Evolutionary conservation across 179 eudicot species (phyloP).

Genomic region (Camellia oleifera): DNA sequence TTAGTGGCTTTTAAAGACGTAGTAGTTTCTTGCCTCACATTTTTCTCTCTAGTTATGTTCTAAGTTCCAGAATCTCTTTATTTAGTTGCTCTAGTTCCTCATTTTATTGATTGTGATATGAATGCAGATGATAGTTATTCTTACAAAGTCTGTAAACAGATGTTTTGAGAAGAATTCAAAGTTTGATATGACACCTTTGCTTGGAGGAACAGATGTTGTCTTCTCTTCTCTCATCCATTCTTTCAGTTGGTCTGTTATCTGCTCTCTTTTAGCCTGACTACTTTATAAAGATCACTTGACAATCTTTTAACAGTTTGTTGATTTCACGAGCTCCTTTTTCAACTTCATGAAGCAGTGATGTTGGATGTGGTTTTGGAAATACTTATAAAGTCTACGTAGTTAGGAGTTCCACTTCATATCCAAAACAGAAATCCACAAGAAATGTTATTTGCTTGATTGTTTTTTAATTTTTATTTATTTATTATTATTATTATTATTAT

Average conservation of each 20-base stretch:
- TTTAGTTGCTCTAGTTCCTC: not conserved
- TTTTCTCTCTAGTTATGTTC: constrained; percentile 8
- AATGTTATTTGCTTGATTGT: not conserved
- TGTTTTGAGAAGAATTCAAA: constrained; percentile 96
- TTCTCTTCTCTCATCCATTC: constrained; percentile 98
- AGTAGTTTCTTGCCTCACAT: not conserved
- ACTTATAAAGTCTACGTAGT: not conserved
- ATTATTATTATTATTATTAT: too few relatives aligned
- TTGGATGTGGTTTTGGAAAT: not conserved
- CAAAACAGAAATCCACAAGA: not conserved
- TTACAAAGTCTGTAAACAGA: constrained; percentile 91
- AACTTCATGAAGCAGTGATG: not conserved
- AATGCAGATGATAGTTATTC: constrained; percentile 90
- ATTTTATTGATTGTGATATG: constrained; percentile 18
- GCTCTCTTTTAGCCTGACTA: constrained; percentile 15
- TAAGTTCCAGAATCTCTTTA: not conserved
- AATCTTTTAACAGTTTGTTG: not conserved
- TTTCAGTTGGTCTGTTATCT: constrained; percentile 76
- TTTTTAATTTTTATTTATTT: too few relatives aligned
- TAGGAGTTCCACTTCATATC: not conserved
- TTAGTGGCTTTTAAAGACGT: not conserved
- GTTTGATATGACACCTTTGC: constrained; percentile 99
- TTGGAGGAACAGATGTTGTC: constrained; percentile 95
- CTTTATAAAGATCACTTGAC: not conserved
- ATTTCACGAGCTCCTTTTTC: not conserved